phyloP scores from a whole-genome alignment of 106 monocot genomes.

The Acorus calamus region DNA sequence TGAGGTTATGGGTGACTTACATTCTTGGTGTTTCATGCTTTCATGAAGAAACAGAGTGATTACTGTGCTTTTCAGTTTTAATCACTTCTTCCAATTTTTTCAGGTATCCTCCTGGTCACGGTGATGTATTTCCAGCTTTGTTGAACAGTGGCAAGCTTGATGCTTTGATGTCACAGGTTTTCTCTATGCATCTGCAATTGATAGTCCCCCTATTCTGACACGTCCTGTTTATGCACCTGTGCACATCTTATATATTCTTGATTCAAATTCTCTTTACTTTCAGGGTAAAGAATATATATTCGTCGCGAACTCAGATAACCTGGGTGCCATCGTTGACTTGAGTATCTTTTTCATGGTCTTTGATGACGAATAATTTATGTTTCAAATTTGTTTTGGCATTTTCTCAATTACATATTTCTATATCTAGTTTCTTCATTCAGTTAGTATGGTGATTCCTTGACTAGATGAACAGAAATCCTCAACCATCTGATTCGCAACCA shows the following conservation, averaged over 20 bases:
- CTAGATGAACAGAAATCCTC: slow-evolving; percentile 56
- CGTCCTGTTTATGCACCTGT: background rate
- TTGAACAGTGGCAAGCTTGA: slow-evolving; percentile 96
- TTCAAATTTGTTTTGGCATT: background rate
- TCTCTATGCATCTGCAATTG: background rate
- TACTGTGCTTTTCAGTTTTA: no score
- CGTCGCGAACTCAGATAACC: slow-evolving; percentile 88
- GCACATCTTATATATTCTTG: background rate
- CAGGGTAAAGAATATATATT: slow-evolving; percentile 97
- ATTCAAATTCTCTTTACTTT: slow-evolving; percentile 7
- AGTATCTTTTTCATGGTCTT: slow-evolving; percentile 51
- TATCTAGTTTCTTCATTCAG: background rate
- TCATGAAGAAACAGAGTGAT: no score
- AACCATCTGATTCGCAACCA: slow-evolving; percentile 78
- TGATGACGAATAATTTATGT: background rate
- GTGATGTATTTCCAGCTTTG: slow-evolving; percentile 89
- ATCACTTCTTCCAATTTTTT: background rate
- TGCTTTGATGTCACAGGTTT: slow-evolving; percentile 70
- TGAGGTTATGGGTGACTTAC: no score
- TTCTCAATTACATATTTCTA: background rate
- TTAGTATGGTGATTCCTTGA: slow-evolving; percentile 22
- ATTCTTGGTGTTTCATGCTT: no score
- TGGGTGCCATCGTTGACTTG: slow-evolving; percentile 86
- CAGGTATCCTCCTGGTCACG: slow-evolving; percentile 99
- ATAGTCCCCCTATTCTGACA: background rate